Conservation (phyloP, 2,329 filamentous ascomycete species). For the Curvularia spicifera region DNA sequence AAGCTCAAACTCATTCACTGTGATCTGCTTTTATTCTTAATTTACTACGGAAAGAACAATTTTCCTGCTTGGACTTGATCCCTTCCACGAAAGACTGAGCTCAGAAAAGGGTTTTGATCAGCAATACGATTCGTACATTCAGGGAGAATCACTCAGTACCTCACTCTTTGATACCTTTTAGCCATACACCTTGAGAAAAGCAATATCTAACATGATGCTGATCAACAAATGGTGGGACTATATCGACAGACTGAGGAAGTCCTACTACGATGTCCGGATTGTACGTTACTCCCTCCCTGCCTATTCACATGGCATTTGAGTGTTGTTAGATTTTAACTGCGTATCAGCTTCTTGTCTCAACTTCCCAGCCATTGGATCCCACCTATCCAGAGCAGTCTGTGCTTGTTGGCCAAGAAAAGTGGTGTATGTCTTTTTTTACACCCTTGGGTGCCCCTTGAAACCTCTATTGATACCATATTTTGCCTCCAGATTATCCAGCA, state of each 20-base stretch:
- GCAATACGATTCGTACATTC: too few relatives aligned
- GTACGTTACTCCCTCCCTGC: neutral
- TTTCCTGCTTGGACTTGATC: too few relatives aligned
- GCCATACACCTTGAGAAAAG: neutral
- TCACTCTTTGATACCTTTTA: neutral
- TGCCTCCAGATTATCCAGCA: neutral
- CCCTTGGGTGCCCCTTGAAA: too few relatives aligned
- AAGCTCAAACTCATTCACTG: too few relatives aligned
- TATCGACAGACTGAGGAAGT: neutral
- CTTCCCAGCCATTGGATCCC: neutral
- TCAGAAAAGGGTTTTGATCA: too few relatives aligned
- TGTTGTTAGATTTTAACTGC: neutral
- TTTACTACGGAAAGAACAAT: too few relatives aligned
- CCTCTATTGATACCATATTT: neutral
- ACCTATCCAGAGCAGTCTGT: neutral
- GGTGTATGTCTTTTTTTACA: slow-evolving; percentile 3
- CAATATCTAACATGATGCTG: neutral
- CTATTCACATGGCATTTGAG: neutral
- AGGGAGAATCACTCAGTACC: too few relatives aligned
- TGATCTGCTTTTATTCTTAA: too few relatives aligned
- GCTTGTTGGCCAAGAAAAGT: neutral
- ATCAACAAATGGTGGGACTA: neutral
- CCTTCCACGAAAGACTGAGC: too few relatives aligned
- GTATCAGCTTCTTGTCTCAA: neutral
- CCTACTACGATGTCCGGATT: neutral